These are phyloP conservation scores for Mortierella antarctica DNA, from an alignment of 192 early-diverging fungal species.

Conservation along the genomic window DNA sequence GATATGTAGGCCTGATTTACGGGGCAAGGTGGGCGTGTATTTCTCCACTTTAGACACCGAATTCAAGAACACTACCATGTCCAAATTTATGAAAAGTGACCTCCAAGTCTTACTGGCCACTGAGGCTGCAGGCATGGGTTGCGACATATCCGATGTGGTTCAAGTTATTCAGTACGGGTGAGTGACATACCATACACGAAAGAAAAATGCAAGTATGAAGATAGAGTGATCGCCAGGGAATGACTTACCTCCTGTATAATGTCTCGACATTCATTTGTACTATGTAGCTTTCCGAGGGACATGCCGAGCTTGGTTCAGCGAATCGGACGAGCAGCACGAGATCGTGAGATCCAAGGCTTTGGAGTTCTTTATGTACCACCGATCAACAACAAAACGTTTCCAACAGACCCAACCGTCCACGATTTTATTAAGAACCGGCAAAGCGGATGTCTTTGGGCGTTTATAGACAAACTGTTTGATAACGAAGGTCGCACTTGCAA, in stretches of 20 bases:
- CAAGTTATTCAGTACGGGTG: constrained; percentile 22
- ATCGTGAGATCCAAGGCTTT: not conserved
- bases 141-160: constrained; percentile 9
- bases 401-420: too few relatives aligned
- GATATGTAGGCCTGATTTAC: not conserved
- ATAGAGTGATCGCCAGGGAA: too few relatives aligned
- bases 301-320: constrained; percentile 16
- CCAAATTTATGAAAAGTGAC: not conserved
- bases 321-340: constrained; percentile 17
- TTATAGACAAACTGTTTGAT: too few relatives aligned
- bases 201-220: too few relatives aligned
- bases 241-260: too few relatives aligned
- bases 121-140: constrained; percentile 11
- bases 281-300: constrained; percentile 13
- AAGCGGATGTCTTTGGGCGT: too few relatives aligned
- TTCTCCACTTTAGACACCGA: not conserved
- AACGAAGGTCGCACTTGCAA: too few relatives aligned
- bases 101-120: constrained; percentile 14
- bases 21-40: not conserved
- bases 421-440: too few relatives aligned
- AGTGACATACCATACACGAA: not conserved
- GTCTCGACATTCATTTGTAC: too few relatives aligned
- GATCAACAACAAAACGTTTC: too few relatives aligned
- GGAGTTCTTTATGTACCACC: too few relatives aligned
- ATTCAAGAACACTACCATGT: not conserved